Evolutionary conservation across 306 rosid species (phyloP).

Genomic region (Inga leiocalycina): DNA sequence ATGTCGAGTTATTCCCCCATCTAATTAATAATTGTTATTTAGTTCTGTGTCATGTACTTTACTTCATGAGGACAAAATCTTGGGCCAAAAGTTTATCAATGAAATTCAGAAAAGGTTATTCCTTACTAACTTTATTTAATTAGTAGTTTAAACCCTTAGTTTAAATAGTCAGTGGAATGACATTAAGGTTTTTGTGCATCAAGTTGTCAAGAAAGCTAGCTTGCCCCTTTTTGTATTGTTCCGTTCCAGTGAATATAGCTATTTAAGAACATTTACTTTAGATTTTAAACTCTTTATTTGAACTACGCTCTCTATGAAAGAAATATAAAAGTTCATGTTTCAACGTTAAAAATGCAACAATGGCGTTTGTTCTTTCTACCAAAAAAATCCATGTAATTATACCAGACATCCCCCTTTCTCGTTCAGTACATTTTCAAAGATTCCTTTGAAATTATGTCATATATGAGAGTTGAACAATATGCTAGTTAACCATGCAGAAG

Average conservation of each 20-base stretch:
- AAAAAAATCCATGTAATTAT: not conserved
- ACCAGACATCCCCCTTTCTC: slow-evolving; percentile 47
- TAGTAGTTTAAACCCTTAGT: not conserved
- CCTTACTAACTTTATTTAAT: not conserved
- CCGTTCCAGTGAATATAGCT: not conserved
- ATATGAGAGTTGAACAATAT: slow-evolving; percentile 30
- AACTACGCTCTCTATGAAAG: not conserved
- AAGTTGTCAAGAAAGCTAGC: not conserved
- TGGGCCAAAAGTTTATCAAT: not conserved
- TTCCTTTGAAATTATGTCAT: slow-evolving; percentile 22
- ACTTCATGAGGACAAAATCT: not conserved
- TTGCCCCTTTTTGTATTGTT: not conserved
- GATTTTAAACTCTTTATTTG: not conserved
- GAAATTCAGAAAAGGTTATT: not conserved
- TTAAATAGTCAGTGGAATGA: not conserved
- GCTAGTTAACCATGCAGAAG: slow-evolving; percentile 1
- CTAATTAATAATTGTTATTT: not conserved
- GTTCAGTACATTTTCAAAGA: slow-evolving; percentile 1
- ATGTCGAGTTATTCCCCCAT: not conserved
- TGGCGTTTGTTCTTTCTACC: not conserved
- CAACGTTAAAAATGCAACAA: not conserved
- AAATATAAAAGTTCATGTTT: not conserved
- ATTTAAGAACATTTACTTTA: not conserved
- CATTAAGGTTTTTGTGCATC: not conserved
- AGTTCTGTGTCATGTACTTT: not conserved